Conservation (phyloP, 176 grass and related monocot genomes). For the Sorghum bicolor region DNA sequence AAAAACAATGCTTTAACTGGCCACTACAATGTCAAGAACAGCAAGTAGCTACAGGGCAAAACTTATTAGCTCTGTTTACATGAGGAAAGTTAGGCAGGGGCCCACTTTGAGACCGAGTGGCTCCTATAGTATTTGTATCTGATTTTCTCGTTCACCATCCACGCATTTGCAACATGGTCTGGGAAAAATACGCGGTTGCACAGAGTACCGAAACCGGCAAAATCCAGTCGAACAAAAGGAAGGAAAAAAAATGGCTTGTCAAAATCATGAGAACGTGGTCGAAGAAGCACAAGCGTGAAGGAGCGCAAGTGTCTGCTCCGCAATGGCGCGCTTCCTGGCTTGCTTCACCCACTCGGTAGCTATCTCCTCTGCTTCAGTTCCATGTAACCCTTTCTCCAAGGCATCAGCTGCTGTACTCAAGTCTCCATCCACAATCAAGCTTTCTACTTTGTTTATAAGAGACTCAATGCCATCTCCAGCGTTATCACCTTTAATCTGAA, state of each 20-base stretch:
- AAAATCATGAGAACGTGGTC: constrained; percentile 57
- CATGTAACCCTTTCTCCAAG: constrained; percentile 71
- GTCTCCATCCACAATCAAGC: constrained; percentile 65
- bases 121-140: background rate
- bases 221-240: background rate
- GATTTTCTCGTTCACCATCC: constrained; percentile 7
- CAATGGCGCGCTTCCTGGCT: constrained; percentile 69
- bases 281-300: constrained; percentile 80
- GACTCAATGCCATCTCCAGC: constrained; percentile 79
- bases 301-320: constrained; percentile 87
- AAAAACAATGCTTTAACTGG: constrained; percentile 1
- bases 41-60: constrained; percentile 25
- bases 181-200: background rate
- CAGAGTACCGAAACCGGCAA: background rate
- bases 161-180: constrained; percentile 31
- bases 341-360: constrained; percentile 67
- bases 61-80: constrained; percentile 52
- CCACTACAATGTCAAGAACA: constrained; percentile 3
- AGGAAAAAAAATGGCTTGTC: background rate
- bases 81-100: background rate
- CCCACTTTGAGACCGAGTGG: background rate
- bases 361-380: constrained; percentile 69
- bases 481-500: constrained; percentile 76
- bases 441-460: constrained; percentile 70
- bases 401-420: constrained; percentile 69